These are phyloP conservation scores for Trichoderma asperellum DNA, from an alignment of 2,329 filamentous ascomycete species.

Conservation along the genomic window DNA sequence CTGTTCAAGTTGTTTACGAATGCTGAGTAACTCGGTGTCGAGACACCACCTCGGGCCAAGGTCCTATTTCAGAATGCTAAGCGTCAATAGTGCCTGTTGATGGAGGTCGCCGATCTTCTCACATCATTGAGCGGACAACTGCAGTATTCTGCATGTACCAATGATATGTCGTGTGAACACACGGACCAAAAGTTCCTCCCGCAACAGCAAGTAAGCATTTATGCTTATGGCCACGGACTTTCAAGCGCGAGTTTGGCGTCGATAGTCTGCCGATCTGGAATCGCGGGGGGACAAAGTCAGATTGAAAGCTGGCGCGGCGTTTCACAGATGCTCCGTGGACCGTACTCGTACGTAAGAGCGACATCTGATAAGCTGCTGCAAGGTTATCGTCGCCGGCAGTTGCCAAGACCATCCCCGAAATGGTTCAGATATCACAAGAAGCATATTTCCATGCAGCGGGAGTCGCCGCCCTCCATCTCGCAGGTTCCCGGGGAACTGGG, in stretches of 20 bases:
- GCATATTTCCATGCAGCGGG: neutral
- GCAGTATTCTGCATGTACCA: neutral
- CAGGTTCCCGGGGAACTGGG: conserved; percentile 18
- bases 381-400: neutral
- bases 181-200: neutral
- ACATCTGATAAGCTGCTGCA: conserved; percentile 1
- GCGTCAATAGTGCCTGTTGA: neutral
- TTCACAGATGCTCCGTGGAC: neutral
- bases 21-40: neutral
- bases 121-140: neutral
- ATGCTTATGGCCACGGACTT: neutral
- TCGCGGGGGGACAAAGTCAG: neutral
- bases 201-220: neutral
- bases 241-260: neutral
- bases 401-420: neutral
- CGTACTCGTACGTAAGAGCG: neutral
- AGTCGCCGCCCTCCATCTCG: conserved; percentile 25
- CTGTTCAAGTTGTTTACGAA: neutral
- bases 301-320: neutral
- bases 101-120: conserved; percentile 2
- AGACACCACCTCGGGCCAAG: neutral
- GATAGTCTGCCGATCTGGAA: neutral
- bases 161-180: neutral
- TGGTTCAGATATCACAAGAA: neutral
- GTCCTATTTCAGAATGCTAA: neutral